Conservation (phyloP, 805 yeast species). For the Zygosaccharomyces lentus region DNA sequence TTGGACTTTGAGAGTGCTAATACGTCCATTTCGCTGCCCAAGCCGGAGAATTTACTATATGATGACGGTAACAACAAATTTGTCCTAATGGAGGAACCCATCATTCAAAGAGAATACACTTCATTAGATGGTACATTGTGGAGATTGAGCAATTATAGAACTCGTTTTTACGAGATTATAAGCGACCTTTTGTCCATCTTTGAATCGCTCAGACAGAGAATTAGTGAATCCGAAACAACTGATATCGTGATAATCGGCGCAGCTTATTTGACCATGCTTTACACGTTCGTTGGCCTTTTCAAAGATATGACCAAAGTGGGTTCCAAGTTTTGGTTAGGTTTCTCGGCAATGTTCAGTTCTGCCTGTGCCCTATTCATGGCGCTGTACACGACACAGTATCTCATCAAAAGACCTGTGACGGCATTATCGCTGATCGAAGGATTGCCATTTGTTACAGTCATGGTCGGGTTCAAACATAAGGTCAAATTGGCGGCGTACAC, state of each 20-base stretch:
- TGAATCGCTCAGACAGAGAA: slow-evolving; percentile 39
- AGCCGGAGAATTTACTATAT: slow-evolving; percentile 31
- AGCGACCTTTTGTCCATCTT: slow-evolving; percentile 45
- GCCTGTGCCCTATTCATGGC: slow-evolving; percentile 82
- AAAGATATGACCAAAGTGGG: slow-evolving; percentile 71
- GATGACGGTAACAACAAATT: slow-evolving; percentile 23
- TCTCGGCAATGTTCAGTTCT: slow-evolving; percentile 72
- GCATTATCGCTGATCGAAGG: slow-evolving; percentile 81
- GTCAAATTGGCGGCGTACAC: slow-evolving; percentile 63
- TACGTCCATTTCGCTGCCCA: slow-evolving; percentile 16
- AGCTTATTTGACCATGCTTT: slow-evolving; percentile 86
- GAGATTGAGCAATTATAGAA: slow-evolving; percentile 53
- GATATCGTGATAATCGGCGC: slow-evolving; percentile 73
- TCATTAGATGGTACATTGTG: slow-evolving; percentile 48
- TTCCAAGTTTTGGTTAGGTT: slow-evolving; percentile 81
- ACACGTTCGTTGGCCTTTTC: slow-evolving; percentile 71
- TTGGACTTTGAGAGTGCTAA: slow-evolving; percentile 26
- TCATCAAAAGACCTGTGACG: slow-evolving; percentile 59
- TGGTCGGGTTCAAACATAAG: slow-evolving; percentile 87
- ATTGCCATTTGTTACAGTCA: slow-evolving; percentile 85
- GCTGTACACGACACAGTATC: slow-evolving; percentile 53
- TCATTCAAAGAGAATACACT: slow-evolving; percentile 18
- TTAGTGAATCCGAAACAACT: slow-evolving; percentile 74
- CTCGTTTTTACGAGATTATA: slow-evolving; percentile 52
- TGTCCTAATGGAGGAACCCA: slow-evolving; percentile 24